These are phyloP conservation scores for Septoria linicola DNA, from an alignment of 2,329 filamentous ascomycete genomes.

Conservation along the genomic window DNA sequence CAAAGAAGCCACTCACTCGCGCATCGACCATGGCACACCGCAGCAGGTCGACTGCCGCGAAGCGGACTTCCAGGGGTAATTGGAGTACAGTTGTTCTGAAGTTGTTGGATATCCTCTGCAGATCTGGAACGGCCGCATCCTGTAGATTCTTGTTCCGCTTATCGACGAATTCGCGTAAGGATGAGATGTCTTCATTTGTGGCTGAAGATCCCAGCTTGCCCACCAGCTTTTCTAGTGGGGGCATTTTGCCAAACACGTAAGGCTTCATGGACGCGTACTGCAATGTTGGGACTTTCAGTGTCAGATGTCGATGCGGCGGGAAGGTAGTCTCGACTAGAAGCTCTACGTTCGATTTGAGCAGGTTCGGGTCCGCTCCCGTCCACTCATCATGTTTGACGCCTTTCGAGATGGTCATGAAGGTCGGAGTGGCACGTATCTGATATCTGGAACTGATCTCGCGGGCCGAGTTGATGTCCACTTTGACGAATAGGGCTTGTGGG, in stretches of 20 bases:
- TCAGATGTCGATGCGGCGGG: slow-evolving; percentile 72
- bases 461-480: slow-evolving; percentile 73
- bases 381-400: slow-evolving; percentile 70
- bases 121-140: slow-evolving; percentile 68
- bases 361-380: slow-evolving; percentile 70
- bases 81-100: slow-evolving; percentile 33
- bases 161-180: slow-evolving; percentile 70
- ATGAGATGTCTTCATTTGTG: slow-evolving; percentile 60
- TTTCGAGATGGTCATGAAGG: slow-evolving; percentile 79
- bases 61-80: slow-evolving; percentile 66
- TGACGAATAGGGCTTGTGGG: slow-evolving; percentile 69
- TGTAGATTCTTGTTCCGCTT: slow-evolving; percentile 59
- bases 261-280: slow-evolving; percentile 63
- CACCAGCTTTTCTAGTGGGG: slow-evolving; percentile 77
- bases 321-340: slow-evolving; percentile 73
- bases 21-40: slow-evolving; percentile 74
- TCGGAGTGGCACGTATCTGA: slow-evolving; percentile 74
- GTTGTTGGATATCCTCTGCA: slow-evolving; percentile 59
- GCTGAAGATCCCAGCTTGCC: slow-evolving; percentile 69
- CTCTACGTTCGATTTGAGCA: slow-evolving; percentile 69
- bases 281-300: slow-evolving; percentile 68
- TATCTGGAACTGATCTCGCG: slow-evolving; percentile 62
- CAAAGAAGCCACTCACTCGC: slow-evolving; percentile 77
- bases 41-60: slow-evolving; percentile 82
- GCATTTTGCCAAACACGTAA: slow-evolving; percentile 74